phyloP scores from a whole-genome alignment of 169 alveolate genomes.

The Babesia sp. region DNA sequence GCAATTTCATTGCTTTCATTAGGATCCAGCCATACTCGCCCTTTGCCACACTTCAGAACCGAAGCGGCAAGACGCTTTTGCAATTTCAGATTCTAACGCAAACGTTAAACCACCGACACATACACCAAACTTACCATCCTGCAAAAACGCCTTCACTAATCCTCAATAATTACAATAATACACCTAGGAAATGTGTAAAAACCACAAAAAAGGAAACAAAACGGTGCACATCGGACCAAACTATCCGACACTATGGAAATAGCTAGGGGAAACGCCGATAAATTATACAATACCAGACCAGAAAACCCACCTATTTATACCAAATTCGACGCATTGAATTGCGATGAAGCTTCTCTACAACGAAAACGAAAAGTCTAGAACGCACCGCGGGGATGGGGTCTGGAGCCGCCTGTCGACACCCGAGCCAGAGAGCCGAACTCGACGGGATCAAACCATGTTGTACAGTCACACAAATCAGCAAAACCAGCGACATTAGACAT shows the following conservation, averaged over 20 bases:
- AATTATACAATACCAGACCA: neutral
- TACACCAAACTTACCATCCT: conserved; percentile 23
- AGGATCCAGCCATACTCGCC: conserved; percentile 99
- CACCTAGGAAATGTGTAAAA: neutral
- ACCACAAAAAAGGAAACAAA: neutral
- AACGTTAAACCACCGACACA: neutral
- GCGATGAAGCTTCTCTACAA: neutral
- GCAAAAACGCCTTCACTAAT: neutral
- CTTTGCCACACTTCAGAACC: conserved; percentile 94
- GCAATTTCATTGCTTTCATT: conserved; percentile 95
- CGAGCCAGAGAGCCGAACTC: conserved; percentile 1
- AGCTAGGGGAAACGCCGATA: neutral
- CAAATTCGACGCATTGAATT: neutral
- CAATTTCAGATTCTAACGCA: conserved; percentile 85
- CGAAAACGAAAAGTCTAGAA: neutral
- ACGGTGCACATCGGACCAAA: conserved; percentile 9
- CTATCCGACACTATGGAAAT: neutral
- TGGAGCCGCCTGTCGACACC: conserved; percentile 7
- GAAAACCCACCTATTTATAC: conserved; percentile 11
- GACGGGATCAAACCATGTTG: neutral
- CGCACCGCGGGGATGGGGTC: conserved; percentile 24
- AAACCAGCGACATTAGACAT: no score
- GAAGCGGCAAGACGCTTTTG: conserved; percentile 98
- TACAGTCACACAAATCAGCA: neutral
- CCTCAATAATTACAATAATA: no score